Evolutionary conservation across 2,329 filamentous ascomycete genomes (phyloP), one percentile per base, ranked within the genome.

Genomic region (Scolecobasidium constrictum): DNA sequence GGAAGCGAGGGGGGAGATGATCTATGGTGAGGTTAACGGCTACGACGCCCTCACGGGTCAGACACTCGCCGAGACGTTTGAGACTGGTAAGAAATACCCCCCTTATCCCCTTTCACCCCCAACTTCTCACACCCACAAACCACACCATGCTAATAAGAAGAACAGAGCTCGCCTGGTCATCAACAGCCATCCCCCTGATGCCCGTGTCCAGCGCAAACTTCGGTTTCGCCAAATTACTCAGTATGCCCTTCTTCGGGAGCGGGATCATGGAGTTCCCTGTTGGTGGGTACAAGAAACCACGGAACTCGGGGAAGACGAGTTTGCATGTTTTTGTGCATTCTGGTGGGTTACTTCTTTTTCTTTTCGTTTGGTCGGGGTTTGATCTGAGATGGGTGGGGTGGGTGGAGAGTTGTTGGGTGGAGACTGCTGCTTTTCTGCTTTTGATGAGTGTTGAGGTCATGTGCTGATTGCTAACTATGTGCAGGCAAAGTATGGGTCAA

Each of bases 231-330:
- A 96, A 95, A 67, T 83, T 90, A 47, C 73, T 93, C 13, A 85
- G 79, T 20, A 69, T 84, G 47, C 78, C 83, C 0, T 96, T 94
- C 61, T 86, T 96, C 60, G 88, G 87, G 23, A 82, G 83, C 7
- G 92, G 92, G 13, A 75, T 96, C 41, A 84, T 98, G 28, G 90
- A 96, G 54, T 67, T 98, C 40, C 85, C 86, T 4, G 81, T 86
- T 0, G 81, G 83, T 2, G 78, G 84, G 22, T 77, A 83, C 56
- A 98, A 98, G 69, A 78, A 81, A 52, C 77, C 81, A 38, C 96
- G 96, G 71, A 96, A 95, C 62, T 83, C 84, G 26, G 75, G 90
- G 48, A 88, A 84, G 66, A 96, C 95, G 86, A 87, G 95, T 57
- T 92, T 98, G 82, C 81, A 84, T 1, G 96, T 96, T 61, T 95